Conservation (phyloP, 1,284 basidiomycete genomes). For the Moesziomyces aphidis region DNA sequence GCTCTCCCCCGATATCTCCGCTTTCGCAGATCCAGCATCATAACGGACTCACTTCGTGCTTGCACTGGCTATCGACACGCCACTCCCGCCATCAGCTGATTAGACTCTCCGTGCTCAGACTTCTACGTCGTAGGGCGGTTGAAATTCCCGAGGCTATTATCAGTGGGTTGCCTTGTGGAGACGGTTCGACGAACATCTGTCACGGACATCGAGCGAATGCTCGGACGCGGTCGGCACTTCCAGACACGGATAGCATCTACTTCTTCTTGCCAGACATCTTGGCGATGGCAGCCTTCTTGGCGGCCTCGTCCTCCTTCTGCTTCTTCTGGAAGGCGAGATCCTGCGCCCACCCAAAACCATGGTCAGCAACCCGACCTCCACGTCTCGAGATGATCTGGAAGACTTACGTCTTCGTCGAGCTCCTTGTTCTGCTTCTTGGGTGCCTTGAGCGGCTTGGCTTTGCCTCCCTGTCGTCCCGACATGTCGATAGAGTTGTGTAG, state of each 20-base stretch:
- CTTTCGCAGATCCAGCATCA: too few species aligned
- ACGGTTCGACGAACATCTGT: too few species aligned
- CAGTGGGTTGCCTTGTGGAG: too few species aligned
- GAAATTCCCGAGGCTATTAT: too few species aligned
- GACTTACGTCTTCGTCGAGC: conserved; percentile 61
- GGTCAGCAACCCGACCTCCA: background rate
- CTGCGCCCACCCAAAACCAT: conserved; percentile 11
- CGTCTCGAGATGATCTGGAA: background rate
- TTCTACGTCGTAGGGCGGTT: too few species aligned
- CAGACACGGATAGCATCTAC: conserved; percentile 2
- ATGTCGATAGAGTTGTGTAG: conserved; percentile 19
- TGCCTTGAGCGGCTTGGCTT: conserved; percentile 63
- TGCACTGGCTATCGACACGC: too few species aligned
- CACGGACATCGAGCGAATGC: too few species aligned
- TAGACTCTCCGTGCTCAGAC: too few species aligned
- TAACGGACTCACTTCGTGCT: too few species aligned
- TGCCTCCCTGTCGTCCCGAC: conserved; percentile 64
- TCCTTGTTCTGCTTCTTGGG: conserved; percentile 61
- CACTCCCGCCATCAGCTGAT: too few species aligned
- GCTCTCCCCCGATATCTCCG: too few species aligned
- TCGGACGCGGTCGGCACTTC: background rate
- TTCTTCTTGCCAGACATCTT: conserved; percentile 58
- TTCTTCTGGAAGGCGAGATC: conserved; percentile 60
- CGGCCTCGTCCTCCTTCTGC: conserved; percentile 62
- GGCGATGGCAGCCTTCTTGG: conserved; percentile 58